Evolutionary conservation across 192 early-diverging fungal genomes (phyloP), one percentile per base, ranked within the genome.

Genomic region (Coemansia sp.): DNA sequence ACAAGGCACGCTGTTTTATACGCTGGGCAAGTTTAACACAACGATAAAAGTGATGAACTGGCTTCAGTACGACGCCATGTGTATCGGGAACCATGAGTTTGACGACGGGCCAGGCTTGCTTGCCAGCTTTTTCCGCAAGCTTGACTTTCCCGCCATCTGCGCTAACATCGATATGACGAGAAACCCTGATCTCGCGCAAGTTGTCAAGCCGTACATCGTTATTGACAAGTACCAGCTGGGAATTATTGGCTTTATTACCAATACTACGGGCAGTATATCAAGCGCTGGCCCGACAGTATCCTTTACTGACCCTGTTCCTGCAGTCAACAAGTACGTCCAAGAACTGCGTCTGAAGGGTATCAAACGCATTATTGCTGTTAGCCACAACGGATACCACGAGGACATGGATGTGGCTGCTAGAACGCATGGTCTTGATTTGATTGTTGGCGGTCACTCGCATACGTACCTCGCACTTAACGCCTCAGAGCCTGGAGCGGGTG

Each of bases 371-470:
- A 86, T 93, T 25, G 85, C 83, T 15, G 48, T 93, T 10, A 90
- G 88, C 21, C 90, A 93, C 74, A 92, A 89, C 68, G 90, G 90
- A 3, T 92, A 93, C 79, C 77, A 78, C 27, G 82, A 87, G n/a
- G 90, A 93, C 66, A 85, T 87, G 78, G 83, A 84, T 32, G 69
- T 90, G 37, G 90, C 89, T 4, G 78, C 81, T 58, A 77, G 76
- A 15, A 86, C 84, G n/a, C 70, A 76, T 53, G 89, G 92, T 19
- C 42, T 91, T 7, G 77, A 78, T 37, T 53, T 90, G 37, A 89
- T 91, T 74, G 84, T 92, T 46, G 92, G 92, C 34, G 90, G 92
- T 3, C 90, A 93, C 77, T 89, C 87, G 29, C 92, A 93, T 65
- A 85, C 89, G 1, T 86, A 89, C 61, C 71, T 93, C 7, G 67